Conservation (phyloP, 164 flowering plant species). For the Piper longum region DNA sequence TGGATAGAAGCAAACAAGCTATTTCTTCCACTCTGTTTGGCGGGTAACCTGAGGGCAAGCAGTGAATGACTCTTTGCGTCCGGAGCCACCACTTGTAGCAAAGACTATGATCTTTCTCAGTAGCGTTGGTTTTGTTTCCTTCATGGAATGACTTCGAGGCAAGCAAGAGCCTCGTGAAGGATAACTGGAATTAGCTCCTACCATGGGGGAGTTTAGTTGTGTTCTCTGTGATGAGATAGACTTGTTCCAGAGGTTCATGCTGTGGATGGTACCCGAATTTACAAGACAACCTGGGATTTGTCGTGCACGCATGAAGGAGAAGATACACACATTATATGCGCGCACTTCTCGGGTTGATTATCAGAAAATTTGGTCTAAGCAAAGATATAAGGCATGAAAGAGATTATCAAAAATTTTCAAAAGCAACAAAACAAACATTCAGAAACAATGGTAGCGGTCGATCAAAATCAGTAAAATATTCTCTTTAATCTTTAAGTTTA, state of each 20-base stretch:
- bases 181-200: neutral
- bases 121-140: neutral
- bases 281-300: neutral
- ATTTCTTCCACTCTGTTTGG: neutral
- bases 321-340: too few relatives aligned
- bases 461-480: too few relatives aligned
- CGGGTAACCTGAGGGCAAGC: neutral
- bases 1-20: neutral
- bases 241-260: conserved; percentile 9
- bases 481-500: too few relatives aligned
- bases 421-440: too few relatives aligned
- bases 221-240: conserved; percentile 6
- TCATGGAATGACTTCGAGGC: neutral
- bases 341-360: too few relatives aligned
- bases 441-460: too few relatives aligned
- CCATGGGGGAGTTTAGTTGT: conserved; percentile 4
- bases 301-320: too few relatives aligned
- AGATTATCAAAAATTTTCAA: too few relatives aligned
- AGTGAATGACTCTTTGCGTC: neutral
- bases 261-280: neutral
- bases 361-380: too few relatives aligned
- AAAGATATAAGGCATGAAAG: too few relatives aligned
- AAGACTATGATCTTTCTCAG: too few relatives aligned
- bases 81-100: neutral
- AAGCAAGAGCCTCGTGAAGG: neutral